Conservation (phyloP, 2,329 filamentous ascomycete species). For the Colletotrichum plurivorum region DNA sequence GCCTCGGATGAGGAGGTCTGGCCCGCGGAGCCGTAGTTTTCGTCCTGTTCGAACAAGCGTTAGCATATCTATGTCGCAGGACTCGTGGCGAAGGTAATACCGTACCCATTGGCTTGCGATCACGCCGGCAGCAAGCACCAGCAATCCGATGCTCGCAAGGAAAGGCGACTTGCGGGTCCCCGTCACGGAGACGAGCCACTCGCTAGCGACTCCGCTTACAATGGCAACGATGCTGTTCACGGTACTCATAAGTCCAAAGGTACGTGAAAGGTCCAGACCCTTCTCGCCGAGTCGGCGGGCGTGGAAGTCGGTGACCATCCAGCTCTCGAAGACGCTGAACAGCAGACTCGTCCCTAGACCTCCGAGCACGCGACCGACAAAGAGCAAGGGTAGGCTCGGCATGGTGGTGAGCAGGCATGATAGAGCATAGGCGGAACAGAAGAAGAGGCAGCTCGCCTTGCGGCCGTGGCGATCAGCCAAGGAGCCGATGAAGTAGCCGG, state of each 20-base stretch:
- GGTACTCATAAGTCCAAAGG: slow-evolving; percentile 66
- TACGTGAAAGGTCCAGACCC: slow-evolving; percentile 59
- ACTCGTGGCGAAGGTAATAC: background rate
- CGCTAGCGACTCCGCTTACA: slow-evolving; percentile 64
- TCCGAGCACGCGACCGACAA: slow-evolving; percentile 66
- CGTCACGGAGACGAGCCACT: slow-evolving; percentile 61
- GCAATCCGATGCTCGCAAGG: slow-evolving; percentile 52
- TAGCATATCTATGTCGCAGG: background rate
- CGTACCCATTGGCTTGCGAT: slow-evolving; percentile 64
- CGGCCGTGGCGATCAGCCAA: slow-evolving; percentile 66
- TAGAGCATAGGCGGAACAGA: slow-evolving; percentile 67
- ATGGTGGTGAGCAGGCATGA: slow-evolving; percentile 60
- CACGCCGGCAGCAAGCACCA: slow-evolving; percentile 57
- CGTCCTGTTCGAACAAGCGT: slow-evolving; percentile 51
- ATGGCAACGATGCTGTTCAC: slow-evolving; percentile 71
- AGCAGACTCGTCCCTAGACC: slow-evolving; percentile 70
- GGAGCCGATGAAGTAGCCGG: slow-evolving; percentile 61
- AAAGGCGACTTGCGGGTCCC: slow-evolving; percentile 67
- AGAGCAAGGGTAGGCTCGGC: slow-evolving; percentile 56
- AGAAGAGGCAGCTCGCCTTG: slow-evolving; percentile 65
- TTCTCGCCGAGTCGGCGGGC: slow-evolving; percentile 55
- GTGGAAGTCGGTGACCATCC: slow-evolving; percentile 71
- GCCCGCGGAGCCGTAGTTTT: slow-evolving; percentile 61
- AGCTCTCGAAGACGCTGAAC: slow-evolving; percentile 73
- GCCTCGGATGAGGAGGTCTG: slow-evolving; percentile 24